Evolutionary conservation across 331 rosid genomes (phyloP).

Genomic region (Pyracantha coccinea): DNA sequence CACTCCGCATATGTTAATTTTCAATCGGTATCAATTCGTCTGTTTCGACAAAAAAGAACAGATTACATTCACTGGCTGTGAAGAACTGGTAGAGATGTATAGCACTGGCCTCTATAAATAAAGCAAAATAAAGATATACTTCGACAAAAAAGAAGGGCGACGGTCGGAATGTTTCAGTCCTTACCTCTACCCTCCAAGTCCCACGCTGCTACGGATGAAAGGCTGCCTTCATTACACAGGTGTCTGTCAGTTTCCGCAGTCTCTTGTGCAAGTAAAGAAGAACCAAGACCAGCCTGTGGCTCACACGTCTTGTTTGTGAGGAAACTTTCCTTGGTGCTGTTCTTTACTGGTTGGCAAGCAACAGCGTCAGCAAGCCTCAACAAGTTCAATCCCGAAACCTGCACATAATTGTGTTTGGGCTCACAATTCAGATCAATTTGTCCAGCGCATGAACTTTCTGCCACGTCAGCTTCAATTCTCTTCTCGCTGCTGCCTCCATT

Average conservation of each 20-base stretch:
- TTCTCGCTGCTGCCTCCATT: slow-evolving; percentile 14
- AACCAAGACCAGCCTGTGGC: slow-evolving; percentile 25
- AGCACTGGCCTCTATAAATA: too few species aligned
- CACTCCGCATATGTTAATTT: not conserved
- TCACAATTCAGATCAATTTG: slow-evolving; percentile 72
- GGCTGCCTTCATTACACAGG: slow-evolving; percentile 32
- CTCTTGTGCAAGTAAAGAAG: slow-evolving; percentile 27
- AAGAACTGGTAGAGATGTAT: too few species aligned
- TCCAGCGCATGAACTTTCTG: slow-evolving; percentile 43
- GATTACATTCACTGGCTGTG: not conserved
- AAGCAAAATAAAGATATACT: too few species aligned
- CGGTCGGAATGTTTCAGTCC: slow-evolving; percentile 21
- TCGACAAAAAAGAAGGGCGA: not conserved
- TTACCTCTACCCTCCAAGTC: slow-evolving; percentile 37
- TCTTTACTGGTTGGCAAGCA: slow-evolving; percentile 17
- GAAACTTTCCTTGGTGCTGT: slow-evolving; percentile 29
- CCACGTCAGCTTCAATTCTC: slow-evolving; percentile 32
- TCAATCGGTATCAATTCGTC: not conserved
- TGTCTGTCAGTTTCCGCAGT: slow-evolving; percentile 33
- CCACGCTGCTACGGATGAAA: slow-evolving; percentile 28
- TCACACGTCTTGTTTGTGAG: slow-evolving; percentile 24
- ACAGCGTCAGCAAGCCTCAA: slow-evolving; percentile 32
- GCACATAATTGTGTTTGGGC: slow-evolving; percentile 52
- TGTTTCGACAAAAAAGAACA: not conserved
- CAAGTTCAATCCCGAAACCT: slow-evolving; percentile 36